phyloP scores from a whole-genome alignment of 805 yeast species.

The Priceomyces haplophilus region DNA sequence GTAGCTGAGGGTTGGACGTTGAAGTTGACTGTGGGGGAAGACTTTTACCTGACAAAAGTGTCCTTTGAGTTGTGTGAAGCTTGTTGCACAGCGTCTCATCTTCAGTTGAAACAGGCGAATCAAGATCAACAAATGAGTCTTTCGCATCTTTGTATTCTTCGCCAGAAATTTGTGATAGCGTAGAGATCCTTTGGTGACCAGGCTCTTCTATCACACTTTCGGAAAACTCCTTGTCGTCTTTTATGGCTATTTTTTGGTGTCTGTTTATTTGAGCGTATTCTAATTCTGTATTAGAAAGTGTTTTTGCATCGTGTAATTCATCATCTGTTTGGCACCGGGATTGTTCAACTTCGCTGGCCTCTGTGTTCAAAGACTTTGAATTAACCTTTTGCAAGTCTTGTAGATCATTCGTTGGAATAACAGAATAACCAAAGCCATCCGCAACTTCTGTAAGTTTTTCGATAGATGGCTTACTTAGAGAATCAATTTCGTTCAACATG shows the following conservation, averaged over 20 bases:
- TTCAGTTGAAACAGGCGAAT: too few relatives aligned
- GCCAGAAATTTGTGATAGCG: neutral
- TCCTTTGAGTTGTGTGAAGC: too few relatives aligned
- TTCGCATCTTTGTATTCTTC: neutral
- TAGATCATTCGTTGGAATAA: slow-evolving; percentile 6
- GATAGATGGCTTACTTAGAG: neutral
- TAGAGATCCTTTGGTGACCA: neutral
- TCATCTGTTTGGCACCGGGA: too few relatives aligned
- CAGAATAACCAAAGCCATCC: neutral
- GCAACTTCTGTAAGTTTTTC: slow-evolving; percentile 5
- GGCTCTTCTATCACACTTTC: too few relatives aligned
- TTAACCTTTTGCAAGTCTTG: slow-evolving; percentile 2
- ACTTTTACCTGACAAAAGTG: too few relatives aligned
- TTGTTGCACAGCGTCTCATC: too few relatives aligned
- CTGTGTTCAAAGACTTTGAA: slow-evolving; percentile 1
- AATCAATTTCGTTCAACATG: neutral
- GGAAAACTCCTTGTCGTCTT: slow-evolving; percentile 7
- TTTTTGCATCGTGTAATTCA: too few relatives aligned
- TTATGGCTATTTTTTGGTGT: too few relatives aligned
- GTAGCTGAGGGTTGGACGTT: too few relatives aligned
- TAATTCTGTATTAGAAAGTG: too few relatives aligned
- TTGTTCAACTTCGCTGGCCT: neutral
- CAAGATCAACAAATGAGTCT: neutral
- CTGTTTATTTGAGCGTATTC: too few relatives aligned
- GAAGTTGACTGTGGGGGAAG: too few relatives aligned